Conservation (phyloP, 1,284 basidiomycete genomes). For the Apiotrichum sp. region DNA sequence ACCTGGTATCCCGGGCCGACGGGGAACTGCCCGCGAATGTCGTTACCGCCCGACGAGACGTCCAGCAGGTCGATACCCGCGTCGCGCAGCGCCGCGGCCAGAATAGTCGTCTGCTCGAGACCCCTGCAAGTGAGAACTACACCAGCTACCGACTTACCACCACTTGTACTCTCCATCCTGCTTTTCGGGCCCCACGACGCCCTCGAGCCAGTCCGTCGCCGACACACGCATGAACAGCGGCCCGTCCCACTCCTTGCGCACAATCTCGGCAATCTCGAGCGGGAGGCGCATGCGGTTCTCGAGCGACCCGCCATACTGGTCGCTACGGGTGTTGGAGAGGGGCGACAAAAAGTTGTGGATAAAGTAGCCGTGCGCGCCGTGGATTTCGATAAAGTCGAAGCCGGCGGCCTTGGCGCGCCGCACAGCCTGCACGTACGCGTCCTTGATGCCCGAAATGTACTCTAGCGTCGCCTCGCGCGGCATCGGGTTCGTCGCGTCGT, state of each 20-base stretch:
- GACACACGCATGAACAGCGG: constrained; percentile 70
- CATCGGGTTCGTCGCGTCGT: constrained; percentile 47
- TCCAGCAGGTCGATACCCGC: constrained; percentile 67
- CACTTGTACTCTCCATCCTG: constrained; percentile 45
- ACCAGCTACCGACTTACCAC: constrained; percentile 20
- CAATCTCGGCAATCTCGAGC: constrained; percentile 54
- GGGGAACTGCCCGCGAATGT: constrained; percentile 55
- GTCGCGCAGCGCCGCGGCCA: constrained; percentile 55
- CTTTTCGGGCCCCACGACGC: constrained; percentile 39
- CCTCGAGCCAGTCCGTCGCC: constrained; percentile 68
- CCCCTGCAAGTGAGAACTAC: constrained; percentile 40
- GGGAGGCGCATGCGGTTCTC: constrained; percentile 66
- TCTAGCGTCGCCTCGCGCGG: constrained; percentile 57
- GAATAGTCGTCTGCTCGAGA: constrained; percentile 63
- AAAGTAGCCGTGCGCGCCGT: constrained; percentile 65
- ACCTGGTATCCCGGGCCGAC: constrained; percentile 63
- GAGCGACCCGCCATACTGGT: constrained; percentile 65
- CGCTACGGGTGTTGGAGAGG: constrained; percentile 61
- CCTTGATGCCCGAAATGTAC: constrained; percentile 58
- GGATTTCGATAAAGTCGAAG: constrained; percentile 78
- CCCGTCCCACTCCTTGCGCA: constrained; percentile 58
- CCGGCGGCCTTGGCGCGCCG: constrained; percentile 60
- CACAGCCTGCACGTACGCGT: constrained; percentile 61
- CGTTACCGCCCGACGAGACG: constrained; percentile 64
- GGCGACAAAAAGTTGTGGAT: constrained; percentile 61